Conservation (phyloP, 2,329 filamentous ascomycete species). For the Teratosphaeria nubilosa region DNA sequence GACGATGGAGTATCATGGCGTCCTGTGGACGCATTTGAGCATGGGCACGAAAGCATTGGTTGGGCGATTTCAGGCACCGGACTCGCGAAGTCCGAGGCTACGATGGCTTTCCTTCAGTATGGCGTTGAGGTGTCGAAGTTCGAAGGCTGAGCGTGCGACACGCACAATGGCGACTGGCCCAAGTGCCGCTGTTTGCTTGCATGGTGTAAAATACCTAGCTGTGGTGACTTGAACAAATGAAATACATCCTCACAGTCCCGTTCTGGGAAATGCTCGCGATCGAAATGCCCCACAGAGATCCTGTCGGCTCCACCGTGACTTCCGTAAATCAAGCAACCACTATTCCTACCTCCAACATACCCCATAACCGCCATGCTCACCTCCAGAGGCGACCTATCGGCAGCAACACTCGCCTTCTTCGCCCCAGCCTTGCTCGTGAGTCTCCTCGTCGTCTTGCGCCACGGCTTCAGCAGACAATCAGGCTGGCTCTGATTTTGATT, state of each 20-base stretch:
- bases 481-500: slow-evolving; percentile 19
- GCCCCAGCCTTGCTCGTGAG: slow-evolving; percentile 10
- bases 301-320: no score
- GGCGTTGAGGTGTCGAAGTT: not conserved
- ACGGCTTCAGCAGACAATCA: slow-evolving; percentile 13
- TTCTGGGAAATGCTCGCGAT: not conserved
- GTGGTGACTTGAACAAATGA: not conserved
- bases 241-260: not conserved
- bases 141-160: not conserved
- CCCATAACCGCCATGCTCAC: slow-evolving; percentile 5
- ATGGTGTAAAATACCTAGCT: not conserved
- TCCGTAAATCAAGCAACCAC: no score
- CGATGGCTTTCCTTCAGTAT: not conserved
- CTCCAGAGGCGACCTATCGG: slow-evolving; percentile 14
- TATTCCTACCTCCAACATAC: no score
- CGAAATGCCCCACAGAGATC: not conserved
- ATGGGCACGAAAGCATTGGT: not conserved
- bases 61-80: not conserved
- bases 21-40: not conserved
- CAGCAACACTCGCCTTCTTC: slow-evolving; percentile 18
- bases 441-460: slow-evolving; percentile 14
- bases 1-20: not conserved
- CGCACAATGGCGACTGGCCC: not conserved
- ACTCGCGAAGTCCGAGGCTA: not conserved
- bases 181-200: not conserved